Evolutionary conservation across 306 rosid genomes (phyloP), one percentile per base, ranked within the genome.

Genomic region (Prunus mume): DNA sequence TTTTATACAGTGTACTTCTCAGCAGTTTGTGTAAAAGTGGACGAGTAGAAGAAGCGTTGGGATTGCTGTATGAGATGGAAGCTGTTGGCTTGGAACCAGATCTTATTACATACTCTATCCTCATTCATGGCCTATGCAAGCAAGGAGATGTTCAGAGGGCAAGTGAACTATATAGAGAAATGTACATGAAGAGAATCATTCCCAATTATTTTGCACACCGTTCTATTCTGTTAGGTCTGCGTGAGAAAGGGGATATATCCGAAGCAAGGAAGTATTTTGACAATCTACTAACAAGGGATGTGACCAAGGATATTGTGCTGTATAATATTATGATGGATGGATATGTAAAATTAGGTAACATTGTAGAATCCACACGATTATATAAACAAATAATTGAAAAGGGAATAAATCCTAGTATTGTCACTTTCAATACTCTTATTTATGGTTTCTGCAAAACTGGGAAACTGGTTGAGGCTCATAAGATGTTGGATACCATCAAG

Each of bases 281-380:
- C 61, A 24, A 64, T 64, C 45, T 84, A 46, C 58, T 41, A 34
- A 58, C 64, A 46, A 69, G 47, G 63, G 66, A 46, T 58, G 51
- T 69, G 63, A 55, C 72, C 17, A 82, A 72, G 24, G 85, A 87
- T 78, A 74, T 83, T 41, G 78, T 80, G n/a, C 68, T 87, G 62
- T 87, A 84, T 82, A 85, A 87, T 78, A 85, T 87, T 56, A 82
- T 87, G 88, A 82, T 87, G 68, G 81, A 78, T 55, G 86, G 82
- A 12, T 87, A 82, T 70, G 80, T 78, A 17, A 87, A 81, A 63
- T 71, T 61, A 34, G 88, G 87, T 63, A 54, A 80, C 45, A 69
- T 77, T 63, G 58, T 24, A n/a, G 82, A 80, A 65, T 85, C 85
- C 25, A 78, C 80, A 68, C 83, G 52, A 46, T 73, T 87, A 24